Base-by-base conservation (phyloP, 148 eudicot species). In the Vaccinium vitisidaea region DNA sequence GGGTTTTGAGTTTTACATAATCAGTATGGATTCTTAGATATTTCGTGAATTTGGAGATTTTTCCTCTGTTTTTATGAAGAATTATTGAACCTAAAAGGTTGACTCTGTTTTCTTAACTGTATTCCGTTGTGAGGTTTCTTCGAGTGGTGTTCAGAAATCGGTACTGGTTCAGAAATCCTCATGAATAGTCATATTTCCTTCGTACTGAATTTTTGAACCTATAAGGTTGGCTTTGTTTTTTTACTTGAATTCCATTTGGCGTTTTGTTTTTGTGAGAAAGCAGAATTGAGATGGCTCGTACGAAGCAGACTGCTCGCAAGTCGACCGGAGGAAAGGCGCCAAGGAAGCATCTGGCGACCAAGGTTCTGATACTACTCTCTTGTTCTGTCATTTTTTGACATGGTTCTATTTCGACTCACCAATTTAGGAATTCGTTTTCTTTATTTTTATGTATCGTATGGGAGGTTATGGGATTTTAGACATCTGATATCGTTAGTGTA, bases 281-380 rank as follows among this genome's bases (percentile, higher is more conserved):
- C 39, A 14, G 74, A 69, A 25, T 16, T 49, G 79, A 85, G 84
- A 85, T 85, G 87, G 87, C 87, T 56, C 87, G 87, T 75, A 85
- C 87, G 25, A 85, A 85, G 86, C 86, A 85, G 80, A 84, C 86
- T 12, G 86, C 86, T 50, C 83, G 86, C 15, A 84, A 84, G 65
- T 85, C 87, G 5, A 80, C 84, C 19, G 84, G 84, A 54, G 84
- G 84, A 70, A 85, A 85, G 75, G 87, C 87, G 30, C 87, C 87
- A 1, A 71, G 87, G 74, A 85, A 85, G 80, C 83, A 80, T 48
- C 87, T 85, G 19, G 87, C 87, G 18, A 48, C 80, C 73, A 85
- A 85, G 84, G 87, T 85, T 39, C 15, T 52, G 70, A 83, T 85
- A 23, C 36, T 36, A 79, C 36, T 3, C 78, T 36, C n/a, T 18